phyloP scores from a whole-genome alignment of 257 asterid species.

The Nicotiana tabacum region DNA sequence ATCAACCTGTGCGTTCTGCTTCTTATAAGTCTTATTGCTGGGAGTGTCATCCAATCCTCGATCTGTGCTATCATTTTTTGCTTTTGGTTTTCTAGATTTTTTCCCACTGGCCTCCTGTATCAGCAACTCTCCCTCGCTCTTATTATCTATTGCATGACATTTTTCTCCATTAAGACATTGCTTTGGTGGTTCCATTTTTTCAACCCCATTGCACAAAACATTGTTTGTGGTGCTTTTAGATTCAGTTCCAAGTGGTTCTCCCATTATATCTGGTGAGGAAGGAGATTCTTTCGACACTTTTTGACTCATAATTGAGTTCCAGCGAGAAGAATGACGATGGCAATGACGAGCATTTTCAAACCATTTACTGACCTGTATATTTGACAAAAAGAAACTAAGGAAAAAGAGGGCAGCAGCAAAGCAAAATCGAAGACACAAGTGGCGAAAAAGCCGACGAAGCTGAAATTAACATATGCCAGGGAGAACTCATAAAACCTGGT shows the following conservation, averaged over 20 bases:
- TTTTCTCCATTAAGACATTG: neutral
- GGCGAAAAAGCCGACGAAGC: neutral
- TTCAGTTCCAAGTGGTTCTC: constrained; percentile 31
- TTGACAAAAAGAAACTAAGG: neutral
- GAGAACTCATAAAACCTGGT: constrained; percentile 49
- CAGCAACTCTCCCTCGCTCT: constrained; percentile 4
- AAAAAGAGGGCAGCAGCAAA: neutral
- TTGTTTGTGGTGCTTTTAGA: constrained; percentile 10
- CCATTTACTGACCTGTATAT: constrained; percentile 71
- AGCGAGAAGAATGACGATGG: constrained; percentile 45
- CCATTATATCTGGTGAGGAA: constrained; percentile 17
- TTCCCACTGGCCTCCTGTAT: constrained; percentile 18
- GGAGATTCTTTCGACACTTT: constrained; percentile 1
- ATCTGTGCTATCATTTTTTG: constrained; percentile 18
- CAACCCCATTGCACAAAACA: constrained; percentile 18
- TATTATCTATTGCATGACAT: neutral
- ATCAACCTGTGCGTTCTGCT: constrained; percentile 18
- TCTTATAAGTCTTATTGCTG: neutral
- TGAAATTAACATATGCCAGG: neutral
- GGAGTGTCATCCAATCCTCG: constrained; percentile 8
- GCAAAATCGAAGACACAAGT: neutral
- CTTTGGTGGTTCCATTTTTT: constrained; percentile 14
- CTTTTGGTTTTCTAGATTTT: constrained; percentile 23
- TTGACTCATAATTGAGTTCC: constrained; percentile 24
- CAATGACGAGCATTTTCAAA: constrained; percentile 91